phyloP scores from a whole-genome alignment of 495 filamentous ascomycete species.

The Platismatia glauca region DNA sequence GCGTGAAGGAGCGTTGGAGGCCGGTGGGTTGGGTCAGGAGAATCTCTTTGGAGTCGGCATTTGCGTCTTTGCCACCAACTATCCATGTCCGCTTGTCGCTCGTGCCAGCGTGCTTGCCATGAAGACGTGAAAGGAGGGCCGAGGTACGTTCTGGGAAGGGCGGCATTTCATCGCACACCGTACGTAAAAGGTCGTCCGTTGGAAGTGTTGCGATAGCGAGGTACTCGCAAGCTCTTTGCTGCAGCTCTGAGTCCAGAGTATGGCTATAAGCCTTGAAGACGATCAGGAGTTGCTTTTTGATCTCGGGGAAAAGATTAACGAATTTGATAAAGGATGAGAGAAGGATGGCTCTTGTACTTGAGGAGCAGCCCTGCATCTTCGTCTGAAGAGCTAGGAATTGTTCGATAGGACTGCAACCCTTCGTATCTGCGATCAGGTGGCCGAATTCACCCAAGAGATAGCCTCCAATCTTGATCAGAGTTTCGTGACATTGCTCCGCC shows the following conservation, averaged over 20 bases:
- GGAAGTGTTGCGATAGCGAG: constrained; percentile 75
- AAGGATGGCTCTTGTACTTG: constrained; percentile 85
- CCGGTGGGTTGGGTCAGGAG: constrained; percentile 72
- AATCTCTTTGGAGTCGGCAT: constrained; percentile 69
- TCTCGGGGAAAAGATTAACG: constrained; percentile 96
- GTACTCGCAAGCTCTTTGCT: constrained; percentile 96
- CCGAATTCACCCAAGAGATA: constrained; percentile 96
- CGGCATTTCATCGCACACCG: constrained; percentile 98
- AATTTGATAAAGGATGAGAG: constrained; percentile 95
- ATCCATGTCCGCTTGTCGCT: constrained; percentile 96
- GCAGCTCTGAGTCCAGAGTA: constrained; percentile 87
- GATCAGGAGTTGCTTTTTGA: constrained; percentile 87
- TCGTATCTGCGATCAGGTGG: constrained; percentile 91
- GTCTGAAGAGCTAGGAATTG: constrained; percentile 88
- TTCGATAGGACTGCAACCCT: constrained; percentile 92
- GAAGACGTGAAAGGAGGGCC: constrained; percentile 81
- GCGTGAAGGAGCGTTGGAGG: constrained; percentile 74
- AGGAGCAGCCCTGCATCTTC: constrained; percentile 83
- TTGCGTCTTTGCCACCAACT: constrained; percentile 87
- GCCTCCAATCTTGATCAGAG: constrained; percentile 91
- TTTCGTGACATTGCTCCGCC: constrained; percentile 88
- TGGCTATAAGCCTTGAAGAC: constrained; percentile 91
- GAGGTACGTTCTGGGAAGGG: constrained; percentile 94
- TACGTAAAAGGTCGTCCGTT: constrained; percentile 86
- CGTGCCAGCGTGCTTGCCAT: constrained; percentile 83